Evolutionary conservation across 805 yeast genomes (phyloP).

Genomic region (Candida yuanshanica): DNA sequence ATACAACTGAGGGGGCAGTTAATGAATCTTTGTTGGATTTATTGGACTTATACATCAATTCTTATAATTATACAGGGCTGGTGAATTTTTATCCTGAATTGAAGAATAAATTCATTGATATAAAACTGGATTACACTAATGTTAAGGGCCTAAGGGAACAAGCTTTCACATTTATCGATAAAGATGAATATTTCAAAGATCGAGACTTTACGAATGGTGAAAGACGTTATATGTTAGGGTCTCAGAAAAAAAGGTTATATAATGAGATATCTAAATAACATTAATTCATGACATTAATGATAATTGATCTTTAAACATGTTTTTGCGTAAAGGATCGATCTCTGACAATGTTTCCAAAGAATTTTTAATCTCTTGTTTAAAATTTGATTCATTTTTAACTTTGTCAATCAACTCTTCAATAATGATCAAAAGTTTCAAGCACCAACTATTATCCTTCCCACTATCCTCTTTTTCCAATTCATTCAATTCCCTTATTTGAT

Average conservation of each 20-base stretch:
- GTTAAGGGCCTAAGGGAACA: conserved; percentile 27
- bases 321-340: conserved; percentile 60
- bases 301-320: conserved; percentile 46
- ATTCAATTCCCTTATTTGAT: conserved; percentile 54
- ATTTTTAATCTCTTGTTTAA: conserved; percentile 26
- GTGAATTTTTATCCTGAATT: conserved; percentile 32
- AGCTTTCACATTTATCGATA: conserved; percentile 25
- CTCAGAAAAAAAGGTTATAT: conserved; percentile 41
- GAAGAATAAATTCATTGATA: conserved; percentile 31
- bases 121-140: conserved; percentile 41
- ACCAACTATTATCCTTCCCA: conserved; percentile 65
- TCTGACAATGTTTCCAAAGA: conserved; percentile 39
- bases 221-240: conserved; percentile 48
- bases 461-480: conserved; percentile 68
- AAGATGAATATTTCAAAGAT: conserved; percentile 39
- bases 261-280: conserved; percentile 23
- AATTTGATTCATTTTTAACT: neutral
- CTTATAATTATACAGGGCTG: conserved; percentile 45
- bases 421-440: conserved; percentile 55
- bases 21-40: conserved; percentile 50
- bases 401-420: conserved; percentile 27
- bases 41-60: conserved; percentile 55
- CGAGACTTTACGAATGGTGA: conserved; percentile 36
- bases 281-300: neutral
- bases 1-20: conserved; percentile 23